phyloP scores from a whole-genome alignment of 495 filamentous ascomycete genomes.

The Penicillium coprophilum region DNA sequence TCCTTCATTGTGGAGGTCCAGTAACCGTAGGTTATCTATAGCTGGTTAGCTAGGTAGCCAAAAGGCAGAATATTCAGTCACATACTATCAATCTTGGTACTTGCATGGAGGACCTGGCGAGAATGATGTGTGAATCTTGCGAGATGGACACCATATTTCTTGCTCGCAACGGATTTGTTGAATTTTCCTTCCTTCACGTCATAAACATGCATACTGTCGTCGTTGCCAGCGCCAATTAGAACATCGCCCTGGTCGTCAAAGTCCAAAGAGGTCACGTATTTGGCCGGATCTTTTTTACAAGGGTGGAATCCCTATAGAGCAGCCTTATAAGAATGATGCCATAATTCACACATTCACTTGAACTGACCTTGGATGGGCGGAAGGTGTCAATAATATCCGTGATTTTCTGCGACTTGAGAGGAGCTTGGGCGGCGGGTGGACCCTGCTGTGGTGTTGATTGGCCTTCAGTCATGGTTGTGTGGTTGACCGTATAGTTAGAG shows the following conservation, averaged over 20 bases:
- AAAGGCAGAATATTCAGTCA: background rate
- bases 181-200: constrained; percentile 85
- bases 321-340: constrained; percentile 16
- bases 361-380: constrained; percentile 48
- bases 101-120: constrained; percentile 87
- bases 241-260: constrained; percentile 94
- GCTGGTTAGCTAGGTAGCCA: constrained; percentile 6
- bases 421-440: constrained; percentile 27
- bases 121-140: constrained; percentile 91
- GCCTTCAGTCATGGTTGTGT: constrained; percentile 35
- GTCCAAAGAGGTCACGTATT: constrained; percentile 72
- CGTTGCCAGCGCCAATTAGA: constrained; percentile 79
- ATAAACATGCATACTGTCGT: constrained; percentile 93
- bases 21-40: constrained; percentile 77
- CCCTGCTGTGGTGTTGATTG: constrained; percentile 24
- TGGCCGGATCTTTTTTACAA: constrained; percentile 40
- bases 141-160: constrained; percentile 94
- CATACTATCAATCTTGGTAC: constrained; percentile 80
- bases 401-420: constrained; percentile 42
- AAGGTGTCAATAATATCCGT: constrained; percentile 49
- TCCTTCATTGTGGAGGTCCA: constrained; percentile 90
- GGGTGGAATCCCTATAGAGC: constrained; percentile 35
- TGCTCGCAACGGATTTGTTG: constrained; percentile 76
- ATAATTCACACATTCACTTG: background rate
- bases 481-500: background rate